Evolutionary conservation across 805 yeast species (phyloP).

Genomic region (Hyphopichia homilentoma): DNA sequence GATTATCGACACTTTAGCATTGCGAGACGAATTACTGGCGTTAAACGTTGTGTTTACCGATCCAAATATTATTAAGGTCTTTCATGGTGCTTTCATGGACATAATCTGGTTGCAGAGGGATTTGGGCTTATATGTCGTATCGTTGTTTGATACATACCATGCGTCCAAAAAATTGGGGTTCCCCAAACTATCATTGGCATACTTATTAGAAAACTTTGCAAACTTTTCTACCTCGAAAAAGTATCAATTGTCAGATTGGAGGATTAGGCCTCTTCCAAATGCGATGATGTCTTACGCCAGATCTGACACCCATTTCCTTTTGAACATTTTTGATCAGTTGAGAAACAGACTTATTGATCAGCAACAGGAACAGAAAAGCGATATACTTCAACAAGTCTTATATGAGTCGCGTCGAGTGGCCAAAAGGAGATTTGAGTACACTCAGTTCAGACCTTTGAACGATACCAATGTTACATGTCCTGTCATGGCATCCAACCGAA

Average conservation of each 20-base stretch:
- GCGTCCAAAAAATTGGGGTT: slow-evolving; percentile 80
- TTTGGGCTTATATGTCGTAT: slow-evolving; percentile 84
- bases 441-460: slow-evolving; percentile 52
- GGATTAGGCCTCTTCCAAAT: slow-evolving; percentile 75
- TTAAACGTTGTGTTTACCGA: slow-evolving; percentile 77
- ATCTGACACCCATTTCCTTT: slow-evolving; percentile 89
- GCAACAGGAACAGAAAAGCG: slow-evolving; percentile 34
- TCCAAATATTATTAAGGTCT: slow-evolving; percentile 78
- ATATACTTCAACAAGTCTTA: slow-evolving; percentile 50
- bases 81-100: slow-evolving; percentile 97
- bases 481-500: slow-evolving; percentile 40
- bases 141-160: slow-evolving; percentile 87
- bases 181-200: slow-evolving; percentile 81
- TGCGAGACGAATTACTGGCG: slow-evolving; percentile 64
- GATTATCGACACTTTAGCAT: slow-evolving; percentile 77
- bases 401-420: slow-evolving; percentile 78
- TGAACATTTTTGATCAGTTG: slow-evolving; percentile 74
- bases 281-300: slow-evolving; percentile 85
- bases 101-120: slow-evolving; percentile 96
- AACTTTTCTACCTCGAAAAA: slow-evolving; percentile 86
- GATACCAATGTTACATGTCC: slow-evolving; percentile 42
- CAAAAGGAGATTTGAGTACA: slow-evolving; percentile 73
- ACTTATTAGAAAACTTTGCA: slow-evolving; percentile 74
- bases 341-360: slow-evolving; percentile 52
- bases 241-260: slow-evolving; percentile 96